Conservation (phyloP, 2,329 filamentous ascomycete species). For the Talaromyces sp. region DNA sequence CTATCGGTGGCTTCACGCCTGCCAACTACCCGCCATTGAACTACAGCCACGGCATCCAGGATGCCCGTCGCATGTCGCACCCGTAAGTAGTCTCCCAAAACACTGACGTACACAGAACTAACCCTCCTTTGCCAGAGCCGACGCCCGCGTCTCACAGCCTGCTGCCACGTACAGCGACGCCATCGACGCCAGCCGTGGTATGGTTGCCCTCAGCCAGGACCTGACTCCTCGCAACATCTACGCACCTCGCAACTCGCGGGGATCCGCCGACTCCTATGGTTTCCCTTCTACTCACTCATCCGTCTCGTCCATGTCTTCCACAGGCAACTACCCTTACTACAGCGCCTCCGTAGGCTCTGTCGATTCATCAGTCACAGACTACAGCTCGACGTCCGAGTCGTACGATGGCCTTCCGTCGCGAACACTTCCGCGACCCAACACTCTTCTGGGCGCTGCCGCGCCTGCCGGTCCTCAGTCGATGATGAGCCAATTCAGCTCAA, state of each 20-base stretch:
- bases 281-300: slow-evolving; percentile 87
- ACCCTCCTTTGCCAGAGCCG: slow-evolving; percentile 17
- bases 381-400: slow-evolving; percentile 81
- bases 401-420: slow-evolving; percentile 75
- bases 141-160: slow-evolving; percentile 30
- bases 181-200: slow-evolving; percentile 86
- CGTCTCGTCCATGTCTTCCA: slow-evolving; percentile 85
- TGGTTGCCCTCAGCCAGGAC: slow-evolving; percentile 94
- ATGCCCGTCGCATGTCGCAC: slow-evolving; percentile 70
- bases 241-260: slow-evolving; percentile 61
- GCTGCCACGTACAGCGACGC: slow-evolving; percentile 76
- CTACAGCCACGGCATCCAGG: slow-evolving; percentile 59
- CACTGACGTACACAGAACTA: not conserved
- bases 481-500: slow-evolving; percentile 98
- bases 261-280: slow-evolving; percentile 80
- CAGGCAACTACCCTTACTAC: slow-evolving; percentile 79
- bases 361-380: slow-evolving; percentile 82
- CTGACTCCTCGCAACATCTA: slow-evolving; percentile 85
- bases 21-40: slow-evolving; percentile 71
- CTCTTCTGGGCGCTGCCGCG: slow-evolving; percentile 55
- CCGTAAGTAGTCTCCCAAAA: slow-evolving; percentile 58
- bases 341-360: slow-evolving; percentile 65
- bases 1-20: slow-evolving; percentile 65
- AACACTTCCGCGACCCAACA: slow-evolving; percentile 75
- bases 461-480: slow-evolving; percentile 89